Base-by-base conservation (phyloP, 2,329 filamentous ascomycete genomes). In the Parastagonospora avenae region DNA sequence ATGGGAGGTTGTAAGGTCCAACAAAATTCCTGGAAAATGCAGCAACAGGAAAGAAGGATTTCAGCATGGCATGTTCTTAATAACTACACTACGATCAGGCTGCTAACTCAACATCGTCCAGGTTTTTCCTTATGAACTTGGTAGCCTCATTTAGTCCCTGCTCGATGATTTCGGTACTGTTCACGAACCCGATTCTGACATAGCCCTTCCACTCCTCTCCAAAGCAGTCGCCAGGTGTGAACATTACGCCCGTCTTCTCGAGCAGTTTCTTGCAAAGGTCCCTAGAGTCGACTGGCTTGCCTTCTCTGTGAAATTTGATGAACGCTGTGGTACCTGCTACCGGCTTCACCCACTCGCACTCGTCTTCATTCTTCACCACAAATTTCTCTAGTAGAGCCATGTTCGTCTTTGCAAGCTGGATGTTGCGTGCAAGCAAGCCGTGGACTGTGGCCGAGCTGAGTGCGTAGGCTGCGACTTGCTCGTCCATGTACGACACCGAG, bases 271-370 rank as follows among this genome's bases (percentile, higher is more conserved):
- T 76, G 62, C 89, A 93, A 61, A 96, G 88, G 4, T 79, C 78
- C n/a, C 82, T 83, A 55, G 92, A 88, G 62, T 93, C 85, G 0
- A 95, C 81, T 1, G 85, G 80, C 66, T 81, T 78, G 0, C 82
- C 84, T 39, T 82, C 81, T 43, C 80, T 79, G 46, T 77, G 79
- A 58, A 95, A 91, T 62, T 82, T 85, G 49, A 95, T 75, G 64
- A 95, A 90, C 0, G 89, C 88, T 8, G 89, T 93, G 2, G 90
- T 95, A 0, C 91, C 91, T 1, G 89, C 90, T 4, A 83, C 83
- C 1, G 91, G 91, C 71, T 85, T 88, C 4, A 86, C 80, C 88
- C 89, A 94, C 1, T 82, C 81, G 62, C 85, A 88, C 6, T 83
- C 80, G 55, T 82, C 81, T 33, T 81, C 78, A 66, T 92, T 82